Base-by-base conservation (phyloP, 306 rosid species). In the Psophocarpus tetragonolobus region DNA sequence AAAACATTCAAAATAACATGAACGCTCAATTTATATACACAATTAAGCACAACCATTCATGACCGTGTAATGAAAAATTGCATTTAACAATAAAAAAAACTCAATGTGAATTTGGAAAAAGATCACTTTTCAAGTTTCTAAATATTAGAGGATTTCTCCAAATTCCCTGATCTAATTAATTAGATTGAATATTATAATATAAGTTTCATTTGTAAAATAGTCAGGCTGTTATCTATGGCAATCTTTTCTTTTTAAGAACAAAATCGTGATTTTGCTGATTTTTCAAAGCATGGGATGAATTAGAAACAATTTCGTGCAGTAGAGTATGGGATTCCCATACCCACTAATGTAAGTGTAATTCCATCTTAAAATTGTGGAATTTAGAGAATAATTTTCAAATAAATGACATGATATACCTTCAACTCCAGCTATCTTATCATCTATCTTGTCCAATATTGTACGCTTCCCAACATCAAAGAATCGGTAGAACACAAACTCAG, bases 401-500 rank as follows among this genome's bases (percentile, higher is more conserved):
- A 41, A 64, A 57, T 12, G 65, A 20, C 57, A 80, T 73, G 42
- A 51, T 23, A 54, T 76, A 94, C 98, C 97, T 74, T 86, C 96
- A 51, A 61, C 42, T 35, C 84, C 92, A 32, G 96, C 90, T 84
- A 92, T 80, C 72, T 33, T 73, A 9, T 87, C 91, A 41, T 71
- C 92, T 56, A 88, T 76, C 80, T 77, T 68, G 56, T 87, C 92
- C 78, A 78, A 15, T 68, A 90, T 73, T 83, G 74, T 78, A 10
- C 5, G 24, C n/a, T 57, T 56, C 42, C 73, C 79, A 82, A 95
- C 97, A 68, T 95, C 98, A 87, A 92, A 95, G 69, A 88, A 88
- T 44, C 96, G 92, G 61, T n/a, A 51, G 80, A 90, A 95, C 54
- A 92, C 84, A 81, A 78, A 92, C 45, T 95, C 98, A 8, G 99